phyloP scores from a whole-genome alignment of 2,329 filamentous ascomycete genomes.

The Capronia coronata region DNA sequence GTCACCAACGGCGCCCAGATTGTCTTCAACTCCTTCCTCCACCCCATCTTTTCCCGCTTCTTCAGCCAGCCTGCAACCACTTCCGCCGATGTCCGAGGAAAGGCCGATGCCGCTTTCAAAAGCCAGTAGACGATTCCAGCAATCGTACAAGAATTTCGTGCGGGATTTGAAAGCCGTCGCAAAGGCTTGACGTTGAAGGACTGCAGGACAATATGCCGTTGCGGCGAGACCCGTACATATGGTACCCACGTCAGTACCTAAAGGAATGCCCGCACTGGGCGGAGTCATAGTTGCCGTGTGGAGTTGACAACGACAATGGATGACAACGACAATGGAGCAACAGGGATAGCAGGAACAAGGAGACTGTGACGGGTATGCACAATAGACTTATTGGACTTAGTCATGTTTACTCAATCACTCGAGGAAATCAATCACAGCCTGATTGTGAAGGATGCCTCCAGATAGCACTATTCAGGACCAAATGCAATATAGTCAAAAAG shows the following conservation, averaged over 20 bases:
- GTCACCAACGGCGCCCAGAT: constrained; percentile 94
- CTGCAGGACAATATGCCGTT: constrained; percentile 3
- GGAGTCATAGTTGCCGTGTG: neutral
- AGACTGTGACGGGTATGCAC: constrained; percentile 14
- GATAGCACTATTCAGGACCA: neutral
- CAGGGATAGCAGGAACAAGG: constrained; percentile 9
- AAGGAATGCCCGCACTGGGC: neutral
- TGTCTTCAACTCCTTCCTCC: constrained; percentile 92
- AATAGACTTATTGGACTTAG: constrained; percentile 18
- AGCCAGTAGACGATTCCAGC: constrained; percentile 46
- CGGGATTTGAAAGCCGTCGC: constrained; percentile 17
- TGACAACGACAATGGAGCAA: too few species aligned
- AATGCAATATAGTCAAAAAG: neutral
- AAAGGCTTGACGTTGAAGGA: constrained; percentile 17
- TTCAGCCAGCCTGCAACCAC: constrained; percentile 67
- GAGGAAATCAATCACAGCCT: neutral
- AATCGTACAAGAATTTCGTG: constrained; percentile 14
- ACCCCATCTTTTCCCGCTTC: constrained; percentile 87
- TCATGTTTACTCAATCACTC: too few species aligned
- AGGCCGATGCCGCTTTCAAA: constrained; percentile 65
- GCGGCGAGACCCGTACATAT: neutral
- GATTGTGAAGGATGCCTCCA: too few species aligned
- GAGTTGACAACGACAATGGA: neutral
- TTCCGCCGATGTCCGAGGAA: constrained; percentile 78
- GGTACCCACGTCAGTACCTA: neutral